Conservation (phyloP, 306 rosid species). For the Gleditsia sinensis region DNA sequence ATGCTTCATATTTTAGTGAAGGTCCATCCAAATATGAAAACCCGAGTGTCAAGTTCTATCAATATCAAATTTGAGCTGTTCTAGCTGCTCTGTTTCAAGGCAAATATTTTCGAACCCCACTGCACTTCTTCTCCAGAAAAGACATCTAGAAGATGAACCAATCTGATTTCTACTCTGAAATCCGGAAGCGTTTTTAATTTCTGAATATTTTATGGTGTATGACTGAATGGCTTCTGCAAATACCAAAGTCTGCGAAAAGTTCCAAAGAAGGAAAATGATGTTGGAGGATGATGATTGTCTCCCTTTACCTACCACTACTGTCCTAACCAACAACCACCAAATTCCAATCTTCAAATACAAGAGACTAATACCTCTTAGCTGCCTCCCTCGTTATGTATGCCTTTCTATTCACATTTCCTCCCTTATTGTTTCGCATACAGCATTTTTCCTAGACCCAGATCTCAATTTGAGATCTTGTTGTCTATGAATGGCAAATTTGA, state of each 20-base stretch:
- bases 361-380: constrained; percentile 69
- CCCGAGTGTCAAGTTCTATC: too few species aligned
- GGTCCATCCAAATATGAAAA: constrained; percentile 15
- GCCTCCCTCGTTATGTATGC: constrained; percentile 10
- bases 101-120: too few species aligned
- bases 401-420: constrained; percentile 46
- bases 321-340: constrained; percentile 53
- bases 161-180: too few species aligned
- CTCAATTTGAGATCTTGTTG: constrained; percentile 13
- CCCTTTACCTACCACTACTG: constrained; percentile 46
- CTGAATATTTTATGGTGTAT: too few species aligned
- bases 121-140: too few species aligned
- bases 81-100: too few species aligned
- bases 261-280: constrained; percentile 14
- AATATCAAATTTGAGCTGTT: too few species aligned
- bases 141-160: too few species aligned
- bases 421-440: constrained; percentile 36
- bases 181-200: too few species aligned
- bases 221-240: neutral
- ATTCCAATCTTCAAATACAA: constrained; percentile 61
- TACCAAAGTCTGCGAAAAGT: neutral
- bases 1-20: neutral
- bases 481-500: constrained; percentile 58
- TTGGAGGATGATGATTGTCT: constrained; percentile 41
- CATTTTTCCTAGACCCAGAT: constrained; percentile 31